phyloP scores from a whole-genome alignment of 2,329 filamentous ascomycete species.

The Dothideomycetes sp. region DNA sequence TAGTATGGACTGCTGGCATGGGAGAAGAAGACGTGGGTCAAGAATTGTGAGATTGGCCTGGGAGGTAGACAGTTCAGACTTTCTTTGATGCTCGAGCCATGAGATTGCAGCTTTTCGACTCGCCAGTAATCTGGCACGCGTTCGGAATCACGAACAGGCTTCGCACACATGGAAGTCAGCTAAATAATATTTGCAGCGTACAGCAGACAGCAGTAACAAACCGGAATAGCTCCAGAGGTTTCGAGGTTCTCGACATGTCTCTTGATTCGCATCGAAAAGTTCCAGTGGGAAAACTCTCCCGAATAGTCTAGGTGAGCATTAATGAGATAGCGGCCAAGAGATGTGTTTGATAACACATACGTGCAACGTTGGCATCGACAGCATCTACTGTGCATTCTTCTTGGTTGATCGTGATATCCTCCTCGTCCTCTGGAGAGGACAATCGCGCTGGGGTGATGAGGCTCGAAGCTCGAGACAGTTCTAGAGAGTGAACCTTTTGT shows the following conservation, averaged over 20 bases:
- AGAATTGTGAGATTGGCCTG: slow-evolving; percentile 36
- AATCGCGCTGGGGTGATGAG: slow-evolving; percentile 7
- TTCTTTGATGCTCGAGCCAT: slow-evolving; percentile 29
- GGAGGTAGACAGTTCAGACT: slow-evolving; percentile 34
- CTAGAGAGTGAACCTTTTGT: slow-evolving; percentile 15
- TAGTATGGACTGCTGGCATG: slow-evolving; percentile 37
- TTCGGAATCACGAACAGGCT: no score
- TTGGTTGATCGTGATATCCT: slow-evolving; percentile 34
- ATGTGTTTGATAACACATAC: slow-evolving; percentile 23
- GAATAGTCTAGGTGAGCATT: slow-evolving; percentile 31
- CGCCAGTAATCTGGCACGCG: slow-evolving; percentile 35
- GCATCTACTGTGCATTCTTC: slow-evolving; percentile 34
- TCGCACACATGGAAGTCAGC: no score
- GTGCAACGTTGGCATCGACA: slow-evolving; percentile 31
- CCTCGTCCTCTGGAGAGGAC: slow-evolving; percentile 18
- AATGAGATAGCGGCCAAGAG: not conserved
- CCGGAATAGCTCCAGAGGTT: no score
- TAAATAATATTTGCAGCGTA: no score
- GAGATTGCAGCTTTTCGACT: slow-evolving; percentile 33
- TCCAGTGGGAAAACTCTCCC: slow-evolving; percentile 37
- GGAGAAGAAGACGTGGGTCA: slow-evolving; percentile 35
- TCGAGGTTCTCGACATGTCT: slow-evolving; percentile 34
- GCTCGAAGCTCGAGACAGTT: no score
- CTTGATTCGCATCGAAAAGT: slow-evolving; percentile 36
- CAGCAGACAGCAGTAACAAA: no score